A percentile compares a stretch with the other conserved stretches of the same genome.
Evolutionary conservation across 352 stramenopile species (phyloP).

Genomic region (Halophytophthora batemanensis): DNA sequence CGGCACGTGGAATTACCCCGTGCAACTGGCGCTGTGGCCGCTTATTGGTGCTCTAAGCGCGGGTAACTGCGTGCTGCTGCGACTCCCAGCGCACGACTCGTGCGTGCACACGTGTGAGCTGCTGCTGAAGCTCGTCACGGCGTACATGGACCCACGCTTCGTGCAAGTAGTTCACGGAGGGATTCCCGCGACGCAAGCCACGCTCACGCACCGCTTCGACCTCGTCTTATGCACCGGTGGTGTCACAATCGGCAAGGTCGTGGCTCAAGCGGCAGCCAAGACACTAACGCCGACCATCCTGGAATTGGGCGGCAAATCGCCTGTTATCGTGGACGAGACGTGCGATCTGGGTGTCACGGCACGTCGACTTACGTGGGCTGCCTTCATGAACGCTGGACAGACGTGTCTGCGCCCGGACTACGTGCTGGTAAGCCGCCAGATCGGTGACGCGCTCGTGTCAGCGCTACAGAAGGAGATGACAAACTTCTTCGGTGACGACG

Average conservation of each 20-base stretch:
- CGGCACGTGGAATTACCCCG: slow-evolving; percentile 90
- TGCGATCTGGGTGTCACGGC: slow-evolving; percentile 54
- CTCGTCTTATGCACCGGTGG: slow-evolving; percentile 77
- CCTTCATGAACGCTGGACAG: slow-evolving; percentile 91
- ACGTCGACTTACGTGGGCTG: slow-evolving; percentile 79
- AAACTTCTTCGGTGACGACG: slow-evolving; percentile 58
- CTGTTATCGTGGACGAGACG: slow-evolving; percentile 78
- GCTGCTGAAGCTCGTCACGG: slow-evolving; percentile 41
- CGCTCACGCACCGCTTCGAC: slow-evolving; percentile 74
- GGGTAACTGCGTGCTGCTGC: slow-evolving; percentile 92
- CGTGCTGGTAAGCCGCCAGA: slow-evolving; percentile 78
- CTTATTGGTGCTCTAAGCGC: slow-evolving; percentile 81
- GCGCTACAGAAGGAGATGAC: slow-evolving; percentile 33
- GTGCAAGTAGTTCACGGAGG: slow-evolving; percentile 81
- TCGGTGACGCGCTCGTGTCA: slow-evolving; percentile 55
- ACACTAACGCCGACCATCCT: slow-evolving; percentile 92
- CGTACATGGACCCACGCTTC: slow-evolving; percentile 61
- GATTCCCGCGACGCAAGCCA: slow-evolving; percentile 59
- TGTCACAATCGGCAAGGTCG: slow-evolving; percentile 80
- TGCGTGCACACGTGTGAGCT: slow-evolving; percentile 45
- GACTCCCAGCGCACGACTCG: slow-evolving; percentile 85
- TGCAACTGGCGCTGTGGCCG: slow-evolving; percentile 71
- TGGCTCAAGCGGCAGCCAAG: slow-evolving; percentile 88
- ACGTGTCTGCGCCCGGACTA: slow-evolving; percentile 95
- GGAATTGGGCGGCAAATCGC: slow-evolving; percentile 93